Conservation (phyloP, 2,329 filamentous ascomycete species). For the Leptosphaerulina australis region DNA sequence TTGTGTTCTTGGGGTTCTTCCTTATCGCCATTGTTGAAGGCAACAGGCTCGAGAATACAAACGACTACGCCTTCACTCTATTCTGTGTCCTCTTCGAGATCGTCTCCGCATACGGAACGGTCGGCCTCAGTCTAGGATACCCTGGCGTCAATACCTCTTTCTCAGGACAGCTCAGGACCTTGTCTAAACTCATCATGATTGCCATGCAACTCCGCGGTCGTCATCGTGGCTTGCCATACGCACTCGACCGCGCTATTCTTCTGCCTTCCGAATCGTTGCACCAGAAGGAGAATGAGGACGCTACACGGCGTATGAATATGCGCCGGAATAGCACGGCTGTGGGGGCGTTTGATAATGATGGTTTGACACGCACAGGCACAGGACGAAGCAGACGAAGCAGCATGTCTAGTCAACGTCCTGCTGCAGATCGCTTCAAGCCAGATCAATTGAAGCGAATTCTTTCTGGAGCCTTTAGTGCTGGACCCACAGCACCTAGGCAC, state of each 20-base stretch:
- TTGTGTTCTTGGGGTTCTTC: slow-evolving; percentile 91
- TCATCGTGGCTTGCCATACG: slow-evolving; percentile 68
- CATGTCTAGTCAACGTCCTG: slow-evolving; percentile 14
- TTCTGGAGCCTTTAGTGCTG: slow-evolving; percentile 32
- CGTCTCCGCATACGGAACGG: slow-evolving; percentile 70
- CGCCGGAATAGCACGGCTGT: slow-evolving; percentile 34
- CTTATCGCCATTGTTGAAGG: slow-evolving; percentile 91
- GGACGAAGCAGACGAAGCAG: slow-evolving; percentile 28
- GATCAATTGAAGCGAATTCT: slow-evolving; percentile 30
- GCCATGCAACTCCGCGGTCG: slow-evolving; percentile 70
- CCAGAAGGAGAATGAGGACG: slow-evolving; percentile 63
- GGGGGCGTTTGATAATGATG: slow-evolving; percentile 13
- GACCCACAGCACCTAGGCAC: slow-evolving; percentile 19
- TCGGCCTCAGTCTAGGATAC: slow-evolving; percentile 88
- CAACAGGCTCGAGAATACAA: slow-evolving; percentile 65
- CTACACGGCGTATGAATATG: slow-evolving; percentile 48
- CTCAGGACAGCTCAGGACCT: slow-evolving; percentile 75
- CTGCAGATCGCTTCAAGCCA: slow-evolving; percentile 22
- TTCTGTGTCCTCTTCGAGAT: slow-evolving; percentile 55
- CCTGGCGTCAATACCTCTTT: slow-evolving; percentile 77
- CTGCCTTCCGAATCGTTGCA: slow-evolving; percentile 70
- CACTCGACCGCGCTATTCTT: slow-evolving; percentile 73
- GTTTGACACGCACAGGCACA: slow-evolving; percentile 29
- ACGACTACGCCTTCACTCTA: slow-evolving; percentile 60
- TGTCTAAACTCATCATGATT: slow-evolving; percentile 70